phyloP scores from a whole-genome alignment of 441 rosid genomes.

The Pelargonium fulgidum region DNA sequence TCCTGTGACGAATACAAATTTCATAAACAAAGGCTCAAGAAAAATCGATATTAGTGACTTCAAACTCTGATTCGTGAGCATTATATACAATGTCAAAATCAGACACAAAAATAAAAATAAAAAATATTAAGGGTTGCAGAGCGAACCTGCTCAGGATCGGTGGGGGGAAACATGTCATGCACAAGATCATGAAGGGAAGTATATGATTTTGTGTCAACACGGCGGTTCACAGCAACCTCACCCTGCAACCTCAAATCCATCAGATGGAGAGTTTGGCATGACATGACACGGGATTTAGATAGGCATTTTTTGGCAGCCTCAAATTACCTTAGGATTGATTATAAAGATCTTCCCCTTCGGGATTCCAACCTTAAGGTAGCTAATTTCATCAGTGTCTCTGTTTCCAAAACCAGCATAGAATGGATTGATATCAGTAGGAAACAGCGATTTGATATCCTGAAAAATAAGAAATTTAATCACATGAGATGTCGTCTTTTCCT shows the following conservation, averaged over 20 bases:
- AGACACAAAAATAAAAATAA: too few species aligned
- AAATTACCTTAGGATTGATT: constrained; percentile 86
- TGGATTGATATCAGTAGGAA: constrained; percentile 79
- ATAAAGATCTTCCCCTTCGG: constrained; percentile 89
- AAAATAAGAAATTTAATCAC: constrained; percentile 7
- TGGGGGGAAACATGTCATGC: constrained; percentile 76
- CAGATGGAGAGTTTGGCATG: constrained; percentile 13
- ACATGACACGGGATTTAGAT: not conserved
- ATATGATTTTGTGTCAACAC: constrained; percentile 73
- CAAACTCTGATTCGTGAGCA: too few species aligned
- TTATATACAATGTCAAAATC: too few species aligned
- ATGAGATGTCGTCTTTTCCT: not conserved
- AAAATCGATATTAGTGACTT: too few species aligned
- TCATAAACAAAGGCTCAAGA: not conserved
- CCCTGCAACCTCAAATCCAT: constrained; percentile 51
- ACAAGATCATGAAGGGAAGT: constrained; percentile 74
- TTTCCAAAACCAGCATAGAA: constrained; percentile 99
- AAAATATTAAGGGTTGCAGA: not conserved
- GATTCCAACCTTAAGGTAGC: constrained; percentile 92
- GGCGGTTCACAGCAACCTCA: constrained; percentile 73
- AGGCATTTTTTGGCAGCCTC: not conserved
- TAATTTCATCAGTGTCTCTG: constrained; percentile 92
- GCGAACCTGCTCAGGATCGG: constrained; percentile 65
- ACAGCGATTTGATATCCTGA: constrained; percentile 80
- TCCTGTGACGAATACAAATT: constrained; percentile 46